These are phyloP conservation scores for Leptosphaerulina australis DNA, from an alignment of 2,329 filamentous ascomycete genomes.

Conservation along the genomic window DNA sequence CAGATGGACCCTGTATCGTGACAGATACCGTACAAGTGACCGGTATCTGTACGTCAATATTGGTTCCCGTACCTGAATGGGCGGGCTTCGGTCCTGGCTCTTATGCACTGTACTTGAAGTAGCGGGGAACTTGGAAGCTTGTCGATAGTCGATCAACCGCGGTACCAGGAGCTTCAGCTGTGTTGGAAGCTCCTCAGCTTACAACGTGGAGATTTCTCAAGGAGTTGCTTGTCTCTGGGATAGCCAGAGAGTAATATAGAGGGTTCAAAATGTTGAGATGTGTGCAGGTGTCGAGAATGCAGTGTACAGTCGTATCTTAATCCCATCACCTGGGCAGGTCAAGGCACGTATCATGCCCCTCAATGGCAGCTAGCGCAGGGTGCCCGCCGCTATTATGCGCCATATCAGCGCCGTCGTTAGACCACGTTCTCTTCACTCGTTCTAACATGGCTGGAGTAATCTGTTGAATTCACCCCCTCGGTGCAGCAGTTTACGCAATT, in stretches of 20 bases:
- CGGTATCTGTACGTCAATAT: constrained; percentile 8
- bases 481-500: constrained; percentile 1
- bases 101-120: constrained; percentile 17
- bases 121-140: constrained; percentile 22
- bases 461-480: constrained; percentile 4
- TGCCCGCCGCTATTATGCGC: constrained; percentile 6
- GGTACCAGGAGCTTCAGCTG: constrained; percentile 25
- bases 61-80: constrained; percentile 21
- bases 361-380: constrained; percentile 24
- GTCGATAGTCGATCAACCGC: constrained; percentile 20
- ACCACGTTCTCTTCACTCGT: constrained; percentile 8
- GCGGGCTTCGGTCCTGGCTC: constrained; percentile 6
- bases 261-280: constrained; percentile 25
- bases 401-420: constrained; percentile 4
- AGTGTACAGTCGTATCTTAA: constrained; percentile 7
- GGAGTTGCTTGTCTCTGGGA: neutral
- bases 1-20: constrained; percentile 25
- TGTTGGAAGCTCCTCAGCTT: constrained; percentile 26
- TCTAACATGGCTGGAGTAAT: neutral
- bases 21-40: constrained; percentile 16
- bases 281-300: constrained; percentile 19
- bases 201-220: constrained; percentile 19
- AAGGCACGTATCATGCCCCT: constrained; percentile 21
- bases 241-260: constrained; percentile 10
- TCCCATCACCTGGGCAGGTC: constrained; percentile 16